These are phyloP conservation scores for Aspergillus amoenus DNA, from an alignment of 2,329 filamentous ascomycete species.

Conservation along the genomic window DNA sequence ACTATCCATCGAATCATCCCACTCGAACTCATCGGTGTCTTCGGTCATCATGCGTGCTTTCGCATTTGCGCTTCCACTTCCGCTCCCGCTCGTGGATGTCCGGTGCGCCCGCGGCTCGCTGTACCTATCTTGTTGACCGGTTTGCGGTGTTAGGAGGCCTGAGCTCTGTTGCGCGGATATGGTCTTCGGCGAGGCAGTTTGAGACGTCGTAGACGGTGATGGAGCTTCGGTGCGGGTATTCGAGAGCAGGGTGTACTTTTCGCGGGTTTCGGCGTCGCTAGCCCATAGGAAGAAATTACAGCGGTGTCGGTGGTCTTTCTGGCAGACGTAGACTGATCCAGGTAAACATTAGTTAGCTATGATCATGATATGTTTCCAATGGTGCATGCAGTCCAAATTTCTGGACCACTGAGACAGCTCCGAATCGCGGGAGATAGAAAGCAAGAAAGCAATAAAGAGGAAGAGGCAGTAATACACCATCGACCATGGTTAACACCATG, in stretches of 20 bases:
- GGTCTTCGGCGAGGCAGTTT: slow-evolving; percentile 23
- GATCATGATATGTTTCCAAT: no score
- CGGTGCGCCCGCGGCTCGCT: background rate
- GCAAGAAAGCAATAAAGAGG: background rate
- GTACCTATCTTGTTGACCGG: slow-evolving; percentile 20
- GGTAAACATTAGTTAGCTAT: no score
- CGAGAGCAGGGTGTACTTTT: slow-evolving; percentile 49
- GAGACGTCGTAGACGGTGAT: slow-evolving; percentile 10
- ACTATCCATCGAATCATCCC: slow-evolving; percentile 38
- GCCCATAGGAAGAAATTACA: slow-evolving; percentile 65
- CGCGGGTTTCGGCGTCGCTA: slow-evolving; percentile 56
- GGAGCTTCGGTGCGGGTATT: slow-evolving; percentile 50
- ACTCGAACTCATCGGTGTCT: slow-evolving; percentile 38
- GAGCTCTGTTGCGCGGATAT: slow-evolving; percentile 1
- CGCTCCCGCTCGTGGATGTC: background rate
- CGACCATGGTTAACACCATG: slow-evolving; percentile 55
- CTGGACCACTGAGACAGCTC: background rate
- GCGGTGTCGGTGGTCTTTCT: slow-evolving; percentile 46
- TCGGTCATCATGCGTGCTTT: slow-evolving; percentile 33
- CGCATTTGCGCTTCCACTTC: slow-evolving; percentile 20
- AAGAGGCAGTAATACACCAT: slow-evolving; percentile 43
- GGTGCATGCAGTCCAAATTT: background rate
- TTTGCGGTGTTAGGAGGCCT: slow-evolving; percentile 37
- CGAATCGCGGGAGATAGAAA: background rate
- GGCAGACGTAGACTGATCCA: slow-evolving; percentile 56